Base-by-base conservation (phyloP, 805 yeast species). In the Clavispora phyllophila region DNA sequence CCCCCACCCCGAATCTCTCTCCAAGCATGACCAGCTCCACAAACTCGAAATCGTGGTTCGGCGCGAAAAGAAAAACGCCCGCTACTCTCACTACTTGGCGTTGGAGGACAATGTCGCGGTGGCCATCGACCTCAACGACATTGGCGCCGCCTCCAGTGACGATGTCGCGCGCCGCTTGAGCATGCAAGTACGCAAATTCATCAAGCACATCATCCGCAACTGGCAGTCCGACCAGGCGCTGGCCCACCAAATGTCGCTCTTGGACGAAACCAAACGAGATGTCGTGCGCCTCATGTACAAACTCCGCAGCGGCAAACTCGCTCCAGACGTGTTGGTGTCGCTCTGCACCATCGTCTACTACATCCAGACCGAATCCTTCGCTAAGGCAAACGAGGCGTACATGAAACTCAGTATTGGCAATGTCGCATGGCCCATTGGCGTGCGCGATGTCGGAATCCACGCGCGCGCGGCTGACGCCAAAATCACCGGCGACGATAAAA, bases 371-470 rank as follows among this genome's bases (percentile, higher is more conserved):
- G 54, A 59, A 13, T 73, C 79, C 27, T 79, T 60, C 49, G 56
- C 58, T 28, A 64, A 64, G 39, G 87, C 91, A 4, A 76, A 76
- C 45, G 87, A 86, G 53, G 70, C 81, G 20, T 88, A 88, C 53
- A 65, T 87, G 69, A 76, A 82, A 48, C 63, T 88, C 44, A 82
- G 91, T 55, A 82, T 88, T 14, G 96, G 96, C 1, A 86, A 87
- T 51, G 87, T 84, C 2, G 90, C 93, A 4, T 88, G 95, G 95
- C 96, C 96, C 2, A 84, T 87, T 49, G 96, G 96, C 22, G 85
- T 88, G 12, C 68, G 79, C 7, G 78, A 78, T 43, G 84, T 88
- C 13, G 88, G 93, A 38, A 86, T 88, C 44, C 96, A 87, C 58
- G 82, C 81, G 9, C 66, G 95, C 46, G 76, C 81, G 42, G 81